Conservation (phyloP, 371 early-diverging fungal species). For the Mortierella sp. region DNA sequence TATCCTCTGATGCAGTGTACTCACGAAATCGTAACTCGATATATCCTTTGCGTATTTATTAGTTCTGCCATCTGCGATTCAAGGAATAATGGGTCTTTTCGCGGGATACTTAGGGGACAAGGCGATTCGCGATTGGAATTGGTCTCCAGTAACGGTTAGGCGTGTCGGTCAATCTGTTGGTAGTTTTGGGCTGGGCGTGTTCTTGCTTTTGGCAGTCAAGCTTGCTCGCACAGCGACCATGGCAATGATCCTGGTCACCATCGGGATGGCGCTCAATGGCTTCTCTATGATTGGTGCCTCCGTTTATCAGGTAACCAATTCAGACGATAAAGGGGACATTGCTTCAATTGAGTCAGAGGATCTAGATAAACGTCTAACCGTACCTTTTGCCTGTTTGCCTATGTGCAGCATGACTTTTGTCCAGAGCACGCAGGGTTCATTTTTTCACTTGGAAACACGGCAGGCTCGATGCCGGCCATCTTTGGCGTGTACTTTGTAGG, state of each 20-base stretch:
- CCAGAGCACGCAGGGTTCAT: conserved; percentile 58
- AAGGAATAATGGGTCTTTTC: conserved; percentile 39
- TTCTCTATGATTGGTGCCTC: conserved; percentile 54
- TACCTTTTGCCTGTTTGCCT: neutral
- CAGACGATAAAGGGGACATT: too few species aligned
- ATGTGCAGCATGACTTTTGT: conserved; percentile 52
- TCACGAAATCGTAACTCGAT: neutral
- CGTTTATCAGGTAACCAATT: conserved; percentile 40
- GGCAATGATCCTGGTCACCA: conserved; percentile 47
- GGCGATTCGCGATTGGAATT: conserved; percentile 35
- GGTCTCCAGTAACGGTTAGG: conserved; percentile 40
- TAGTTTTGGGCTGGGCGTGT: conserved; percentile 37
- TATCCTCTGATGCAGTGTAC: neutral
- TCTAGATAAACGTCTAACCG: neutral
- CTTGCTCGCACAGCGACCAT: conserved; percentile 33
- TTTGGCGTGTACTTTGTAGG: conserved; percentile 54
- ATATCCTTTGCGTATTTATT: neutral
- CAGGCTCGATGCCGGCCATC: conserved; percentile 53
- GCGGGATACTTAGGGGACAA: conserved; percentile 57
- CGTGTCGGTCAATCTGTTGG: conserved; percentile 48
- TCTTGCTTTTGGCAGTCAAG: conserved; percentile 39
- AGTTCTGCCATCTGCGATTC: conserved; percentile 54
- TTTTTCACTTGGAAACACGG: conserved; percentile 58
- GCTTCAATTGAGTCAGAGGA: too few species aligned
- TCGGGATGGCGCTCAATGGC: conserved; percentile 56